phyloP scores from a whole-genome alignment of 2,329 filamentous ascomycete species.

The Myotisia sp. region DNA sequence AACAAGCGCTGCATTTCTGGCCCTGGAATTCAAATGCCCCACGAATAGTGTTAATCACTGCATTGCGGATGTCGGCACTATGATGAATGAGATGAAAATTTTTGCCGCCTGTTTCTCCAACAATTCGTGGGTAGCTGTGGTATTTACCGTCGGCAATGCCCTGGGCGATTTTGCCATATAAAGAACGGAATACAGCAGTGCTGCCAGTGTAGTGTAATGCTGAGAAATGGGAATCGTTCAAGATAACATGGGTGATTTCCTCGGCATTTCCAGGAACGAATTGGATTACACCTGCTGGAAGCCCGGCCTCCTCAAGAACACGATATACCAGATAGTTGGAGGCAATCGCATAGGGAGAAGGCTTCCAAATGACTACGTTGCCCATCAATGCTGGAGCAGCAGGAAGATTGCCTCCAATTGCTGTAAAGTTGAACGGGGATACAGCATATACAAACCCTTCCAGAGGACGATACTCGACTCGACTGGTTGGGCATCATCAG shows the following conservation, averaged over 20 bases:
- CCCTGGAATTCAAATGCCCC: conserved; percentile 85
- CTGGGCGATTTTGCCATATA: conserved; percentile 74
- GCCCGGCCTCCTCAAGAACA: conserved; percentile 78
- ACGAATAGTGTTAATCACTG: conserved; percentile 66
- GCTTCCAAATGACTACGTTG: conserved; percentile 95
- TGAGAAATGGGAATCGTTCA: conserved; percentile 67
- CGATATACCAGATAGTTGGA: conserved; percentile 84
- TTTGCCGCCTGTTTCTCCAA: conserved; percentile 85
- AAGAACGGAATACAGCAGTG: conserved; percentile 74
- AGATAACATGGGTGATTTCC: conserved; percentile 62
- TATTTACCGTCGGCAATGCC: conserved; percentile 73
- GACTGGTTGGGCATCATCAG: conserved; percentile 30
- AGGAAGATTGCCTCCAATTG: conserved; percentile 77
- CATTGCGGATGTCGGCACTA: conserved; percentile 63
- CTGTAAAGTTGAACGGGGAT: conserved; percentile 93
- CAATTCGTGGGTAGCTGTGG: conserved; percentile 70
- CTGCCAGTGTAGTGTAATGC: conserved; percentile 92
- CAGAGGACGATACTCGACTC: conserved; percentile 73
- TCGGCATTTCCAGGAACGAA: conserved; percentile 82
- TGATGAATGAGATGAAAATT: conserved; percentile 79
- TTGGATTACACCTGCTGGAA: conserved; percentile 81
- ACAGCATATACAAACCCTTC: conserved; percentile 94
- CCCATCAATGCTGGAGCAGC: conserved; percentile 75
- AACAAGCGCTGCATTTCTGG: conserved; percentile 81
- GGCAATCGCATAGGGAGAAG: conserved; percentile 76